Evolutionary conservation across 2,329 filamentous ascomycete species (phyloP), one percentile per base, ranked within the genome.

Genomic region (Aspergillus chevalieri): DNA sequence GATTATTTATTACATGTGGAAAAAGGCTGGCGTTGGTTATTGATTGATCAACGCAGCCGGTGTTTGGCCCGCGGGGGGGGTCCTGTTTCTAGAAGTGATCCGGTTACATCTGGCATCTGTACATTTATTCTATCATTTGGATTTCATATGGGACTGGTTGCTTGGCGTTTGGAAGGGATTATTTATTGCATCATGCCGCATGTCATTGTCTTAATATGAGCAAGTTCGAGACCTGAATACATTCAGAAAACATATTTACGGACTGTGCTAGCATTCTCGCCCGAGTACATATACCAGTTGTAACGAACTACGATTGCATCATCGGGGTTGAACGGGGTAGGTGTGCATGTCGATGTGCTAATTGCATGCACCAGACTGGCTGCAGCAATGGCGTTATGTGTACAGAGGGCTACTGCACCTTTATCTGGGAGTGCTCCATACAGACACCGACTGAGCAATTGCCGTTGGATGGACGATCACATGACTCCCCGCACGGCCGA

Each of bases 401-500:
- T 30, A 30, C 26, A 30, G 24, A 9, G 26, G 26, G 26, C 26
- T 30, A 12, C 26, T 30, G 26, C 26, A 30, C 26, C 26, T 9
- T 30, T 30, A 30, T 30, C 10, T 30, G 26, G 9, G 3, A 12
- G 26, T 30, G 5, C 26, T 30, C 10, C 26, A 30, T 30, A 10
- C 26, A 30, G 26, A 30, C 26, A 4, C 26, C 26, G 26, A 12
- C 26, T 10, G 9, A 30, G 34, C 34, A n/a, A 36, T 36, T 36
- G 34, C 34, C 26, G 26, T 30, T 30, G 26, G 10, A 12, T 30
- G 4, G 3, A 17, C 9, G n/a, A 57, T 67, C 64, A 67, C 63
- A 58, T 56, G 64, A 58, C 53, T 55, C 55, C 54, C 57, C 59
- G 59, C 60, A 52, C 56, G 43, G 9, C 59, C 57, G 39, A 44